A percentile compares a stretch with the other conserved stretches of the same genome.
These are phyloP conservation scores for Eucalyptus fibrosa DNA, from an alignment of 345 rosid species.

Conservation along the genomic window DNA sequence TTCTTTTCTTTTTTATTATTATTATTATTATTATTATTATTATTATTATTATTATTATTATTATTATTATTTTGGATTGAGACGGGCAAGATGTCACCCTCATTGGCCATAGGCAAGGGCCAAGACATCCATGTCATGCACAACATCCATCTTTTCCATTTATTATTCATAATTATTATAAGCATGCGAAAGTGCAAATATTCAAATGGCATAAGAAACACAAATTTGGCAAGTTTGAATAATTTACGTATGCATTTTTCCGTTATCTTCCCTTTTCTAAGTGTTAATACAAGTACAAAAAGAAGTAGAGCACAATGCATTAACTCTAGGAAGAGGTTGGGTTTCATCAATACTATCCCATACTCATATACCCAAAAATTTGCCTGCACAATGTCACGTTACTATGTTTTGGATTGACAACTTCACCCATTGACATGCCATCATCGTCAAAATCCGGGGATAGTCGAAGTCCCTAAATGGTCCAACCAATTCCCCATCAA, in stretches of 20 bases:
- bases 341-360: background rate
- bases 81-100: background rate
- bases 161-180: background rate
- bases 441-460: rapidly evolving
- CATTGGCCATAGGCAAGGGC: too few relatives aligned
- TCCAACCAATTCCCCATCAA: background rate
- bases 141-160: background rate
- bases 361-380: background rate
- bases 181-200: background rate
- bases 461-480: background rate
- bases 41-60: too few relatives aligned
- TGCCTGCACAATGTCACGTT: background rate
- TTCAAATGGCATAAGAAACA: background rate
- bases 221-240: background rate
- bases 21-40: too few relatives aligned
- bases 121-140: background rate
- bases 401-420: background rate
- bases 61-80: background rate
- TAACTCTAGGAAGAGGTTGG: background rate
- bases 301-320: background rate
- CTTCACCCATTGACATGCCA: background rate
- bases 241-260: background rate
- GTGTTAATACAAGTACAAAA: background rate
- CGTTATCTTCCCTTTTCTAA: background rate
- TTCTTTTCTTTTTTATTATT: too few relatives aligned